Base-by-base conservation (phyloP, 2,329 filamentous ascomycete genomes). In the Intubia oerlemansii region DNA sequence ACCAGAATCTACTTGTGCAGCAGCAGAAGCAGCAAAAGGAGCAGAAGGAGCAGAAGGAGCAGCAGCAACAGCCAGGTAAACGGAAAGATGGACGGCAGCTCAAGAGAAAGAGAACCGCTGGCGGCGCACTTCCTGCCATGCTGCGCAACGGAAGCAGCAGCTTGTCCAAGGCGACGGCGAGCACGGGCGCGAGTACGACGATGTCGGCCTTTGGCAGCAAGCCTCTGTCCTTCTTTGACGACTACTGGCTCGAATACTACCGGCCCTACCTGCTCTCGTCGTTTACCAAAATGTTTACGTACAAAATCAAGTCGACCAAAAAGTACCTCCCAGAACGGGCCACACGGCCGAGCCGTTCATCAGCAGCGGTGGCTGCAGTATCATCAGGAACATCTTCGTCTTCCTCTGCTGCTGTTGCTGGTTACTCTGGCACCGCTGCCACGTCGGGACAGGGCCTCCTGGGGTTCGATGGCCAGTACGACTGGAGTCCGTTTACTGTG, bases 191-290 rank as follows among this genome's bases (percentile, higher is more conserved):
- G 17, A 27, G 18, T 22, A 17, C 24, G 8, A 20, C 29, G 9
- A 19, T 24, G 9, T 47, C 21, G 51, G 51, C 4, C 46, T 12
- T 18, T n/a, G 21, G 13, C 14, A 18, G 49, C 20, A 60, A 56
- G 35, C 54, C 56, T 6, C 51, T 76, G 4, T 53, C 59, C 4
- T 68, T 64, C 34, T 81, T 80, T 34, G 85, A 95, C 44, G 82
- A 95, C 48, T 98, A 92, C 49, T 98, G 88, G 88, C 59, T 88
- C 7, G 88, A 98, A 46, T 95, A 93, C 48, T 98, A 98, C 46
- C 71, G 84, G 10, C 88, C 88, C 0, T 62, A 79, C 7, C 79
- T 78, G 0, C 54, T 95, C 2, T 92, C 88, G 0, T 88, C 81
- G 0, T 81, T 95, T 39, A 65, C 73, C 10, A 98, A 93, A 45